Percentiles rank a stretch among this genome's conserved stretches.
phyloP scores from a whole-genome alignment of 2,329 filamentous ascomycete genomes.

The Raffaelea arxii region DNA sequence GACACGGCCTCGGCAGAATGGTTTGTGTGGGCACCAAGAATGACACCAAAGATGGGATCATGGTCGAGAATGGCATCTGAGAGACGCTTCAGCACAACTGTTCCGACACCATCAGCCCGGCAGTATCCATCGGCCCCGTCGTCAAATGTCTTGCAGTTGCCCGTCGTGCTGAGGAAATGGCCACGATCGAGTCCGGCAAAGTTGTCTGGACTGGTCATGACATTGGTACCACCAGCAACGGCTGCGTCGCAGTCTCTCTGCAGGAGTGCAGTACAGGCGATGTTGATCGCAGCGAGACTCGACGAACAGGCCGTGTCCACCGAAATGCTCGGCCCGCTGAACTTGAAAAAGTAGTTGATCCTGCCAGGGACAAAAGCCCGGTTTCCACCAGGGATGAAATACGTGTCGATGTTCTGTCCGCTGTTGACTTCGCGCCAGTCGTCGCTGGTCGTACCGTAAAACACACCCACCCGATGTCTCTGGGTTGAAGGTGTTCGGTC shows the following conservation, averaged over 20 bases:
- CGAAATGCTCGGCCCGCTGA: slow-evolving; percentile 59
- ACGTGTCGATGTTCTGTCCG: slow-evolving; percentile 56
- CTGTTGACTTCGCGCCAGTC: slow-evolving; percentile 69
- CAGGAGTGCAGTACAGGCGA: slow-evolving; percentile 65
- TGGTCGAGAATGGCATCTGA: slow-evolving; percentile 34
- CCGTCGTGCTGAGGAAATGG: slow-evolving; percentile 67
- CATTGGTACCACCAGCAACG: slow-evolving; percentile 67
- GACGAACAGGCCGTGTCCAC: slow-evolving; percentile 73
- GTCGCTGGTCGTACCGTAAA: slow-evolving; percentile 64
- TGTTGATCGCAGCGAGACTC: slow-evolving; percentile 59
- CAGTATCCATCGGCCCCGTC: slow-evolving; percentile 66
- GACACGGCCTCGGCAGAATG: slow-evolving; percentile 54
- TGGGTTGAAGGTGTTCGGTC: slow-evolving; percentile 63
- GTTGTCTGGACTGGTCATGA: slow-evolving; percentile 71
- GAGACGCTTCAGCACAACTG: slow-evolving; percentile 35
- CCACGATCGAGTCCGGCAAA: slow-evolving; percentile 65
- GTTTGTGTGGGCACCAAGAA: slow-evolving; percentile 51
- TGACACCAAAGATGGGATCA: slow-evolving; percentile 45
- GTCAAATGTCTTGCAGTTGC: slow-evolving; percentile 71
- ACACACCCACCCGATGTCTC: slow-evolving; percentile 53
- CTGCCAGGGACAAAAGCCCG: slow-evolving; percentile 38
- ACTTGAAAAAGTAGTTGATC: slow-evolving; percentile 69
- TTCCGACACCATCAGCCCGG: slow-evolving; percentile 29
- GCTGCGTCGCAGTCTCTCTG: slow-evolving; percentile 70
- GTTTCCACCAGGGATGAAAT: slow-evolving; percentile 32